Evolutionary conservation across 129 eudicot genomes (phyloP).

Genomic region (Solidago caesia): DNA sequence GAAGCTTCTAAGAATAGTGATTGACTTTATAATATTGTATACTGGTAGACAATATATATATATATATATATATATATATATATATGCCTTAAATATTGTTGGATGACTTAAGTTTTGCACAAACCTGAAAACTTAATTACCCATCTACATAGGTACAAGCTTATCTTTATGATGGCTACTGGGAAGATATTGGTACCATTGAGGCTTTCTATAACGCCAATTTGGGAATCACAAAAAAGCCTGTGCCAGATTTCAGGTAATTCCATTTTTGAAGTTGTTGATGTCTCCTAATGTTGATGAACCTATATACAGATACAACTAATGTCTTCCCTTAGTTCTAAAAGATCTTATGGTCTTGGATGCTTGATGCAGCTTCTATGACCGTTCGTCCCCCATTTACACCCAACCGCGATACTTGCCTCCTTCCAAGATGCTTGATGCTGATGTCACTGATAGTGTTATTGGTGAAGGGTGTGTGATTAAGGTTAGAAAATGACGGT

Average conservation of each 20-base stretch:
- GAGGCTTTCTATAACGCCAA: conserved; percentile 96
- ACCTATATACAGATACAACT: not conserved
- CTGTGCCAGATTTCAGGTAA: conserved; percentile 93
- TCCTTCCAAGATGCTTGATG: conserved; percentile 99
- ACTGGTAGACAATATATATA: conserved; percentile 10
- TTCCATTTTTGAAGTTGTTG: conserved; percentile 3
- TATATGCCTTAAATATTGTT: not conserved
- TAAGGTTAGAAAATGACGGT: conserved; percentile 50
- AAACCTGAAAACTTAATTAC: conserved; percentile 15
- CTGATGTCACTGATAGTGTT: conserved; percentile 96
- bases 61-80: not conserved
- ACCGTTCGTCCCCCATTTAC: conserved; percentile 92
- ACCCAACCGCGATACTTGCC: conserved; percentile 98
- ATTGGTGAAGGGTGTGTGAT: conserved; percentile 98
- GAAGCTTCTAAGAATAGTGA: not conserved
- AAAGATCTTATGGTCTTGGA: not conserved
- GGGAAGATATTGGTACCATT: conserved; percentile 98
- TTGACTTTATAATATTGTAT: no score
- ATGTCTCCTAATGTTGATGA: conserved; percentile 17
- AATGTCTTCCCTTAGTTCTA: not conserved
- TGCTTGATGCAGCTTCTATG: conserved; percentile 75
- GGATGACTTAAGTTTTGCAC: conserved; percentile 3
- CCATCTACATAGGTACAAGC: conserved; percentile 74
- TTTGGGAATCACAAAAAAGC: conserved; percentile 91
- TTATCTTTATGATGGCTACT: conserved; percentile 88